Conservation (phyloP, 129 eudicot genomes). For the Gnaphalium uliginosum region DNA sequence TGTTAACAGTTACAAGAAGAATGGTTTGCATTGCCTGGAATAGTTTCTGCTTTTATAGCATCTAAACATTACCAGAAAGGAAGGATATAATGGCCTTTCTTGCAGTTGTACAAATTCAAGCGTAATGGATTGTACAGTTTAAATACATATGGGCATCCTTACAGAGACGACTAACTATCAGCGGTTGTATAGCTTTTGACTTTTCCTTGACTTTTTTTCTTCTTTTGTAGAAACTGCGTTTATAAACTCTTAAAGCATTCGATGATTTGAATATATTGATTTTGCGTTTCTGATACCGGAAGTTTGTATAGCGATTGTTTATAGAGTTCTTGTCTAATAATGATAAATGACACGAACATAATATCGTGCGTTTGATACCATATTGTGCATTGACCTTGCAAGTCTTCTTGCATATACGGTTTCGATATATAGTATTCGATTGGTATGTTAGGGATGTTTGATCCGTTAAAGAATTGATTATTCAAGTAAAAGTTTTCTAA, state of each 20-base stretch:
- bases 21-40: constrained; percentile 66
- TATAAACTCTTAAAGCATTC: background rate
- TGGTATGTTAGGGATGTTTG: too few species aligned
- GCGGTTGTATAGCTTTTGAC: background rate
- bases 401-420: too few species aligned
- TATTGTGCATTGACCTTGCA: too few species aligned
- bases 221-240: background rate
- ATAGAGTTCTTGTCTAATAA: background rate
- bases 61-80: constrained; percentile 49
- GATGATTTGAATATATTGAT: background rate
- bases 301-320: background rate
- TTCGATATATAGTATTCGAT: too few species aligned
- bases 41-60: constrained; percentile 54
- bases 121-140: constrained; percentile 15
- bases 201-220: background rate
- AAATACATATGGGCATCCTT: background rate
- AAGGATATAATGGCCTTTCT: constrained; percentile 48
- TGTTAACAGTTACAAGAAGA: constrained; percentile 64
- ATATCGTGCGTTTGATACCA: too few species aligned
- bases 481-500: too few species aligned
- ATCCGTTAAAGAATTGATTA: too few species aligned
- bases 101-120: constrained; percentile 2
- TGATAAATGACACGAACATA: too few species aligned
- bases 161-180: background rate
- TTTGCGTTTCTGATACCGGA: background rate